These are phyloP conservation scores for Funneliformis caledonium DNA, from an alignment of 371 early-diverging fungal species.

Conservation along the genomic window DNA sequence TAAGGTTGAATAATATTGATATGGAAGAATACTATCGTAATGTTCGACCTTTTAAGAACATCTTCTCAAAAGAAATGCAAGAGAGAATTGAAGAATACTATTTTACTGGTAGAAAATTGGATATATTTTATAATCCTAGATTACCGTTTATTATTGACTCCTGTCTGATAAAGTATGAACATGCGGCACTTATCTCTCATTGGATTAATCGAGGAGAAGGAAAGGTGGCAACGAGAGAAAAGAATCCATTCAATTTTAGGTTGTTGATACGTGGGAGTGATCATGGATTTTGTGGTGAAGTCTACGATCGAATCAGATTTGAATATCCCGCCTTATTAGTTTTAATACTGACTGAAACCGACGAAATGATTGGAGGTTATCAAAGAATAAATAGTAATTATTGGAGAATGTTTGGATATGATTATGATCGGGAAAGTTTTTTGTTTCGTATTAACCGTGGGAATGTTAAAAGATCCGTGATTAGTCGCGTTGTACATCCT, in stretches of 20 bases:
- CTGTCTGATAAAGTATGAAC: slow-evolving; percentile 23
- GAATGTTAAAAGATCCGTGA: neutral
- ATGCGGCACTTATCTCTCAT: slow-evolving; percentile 20
- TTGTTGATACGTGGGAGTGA: slow-evolving; percentile 25
- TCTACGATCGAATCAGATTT: neutral
- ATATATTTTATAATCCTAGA: neutral
- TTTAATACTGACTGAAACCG: neutral
- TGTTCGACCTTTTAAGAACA: slow-evolving; percentile 6
- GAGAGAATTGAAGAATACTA: neutral
- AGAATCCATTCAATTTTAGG: neutral
- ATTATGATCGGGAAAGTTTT: slow-evolving; percentile 7
- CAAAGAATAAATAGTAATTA: neutral
- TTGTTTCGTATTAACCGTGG: neutral
- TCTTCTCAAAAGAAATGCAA: neutral
- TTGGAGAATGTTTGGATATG: slow-evolving; percentile 8
- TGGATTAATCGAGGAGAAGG: slow-evolving; percentile 18
- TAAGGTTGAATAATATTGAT: neutral
- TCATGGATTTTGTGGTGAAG: slow-evolving; percentile 16
- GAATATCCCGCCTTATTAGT: neutral
- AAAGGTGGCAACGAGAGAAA: neutral
- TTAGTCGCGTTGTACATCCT: neutral
- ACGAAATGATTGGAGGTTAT: slow-evolving; percentile 21
- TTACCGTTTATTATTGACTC: neutral
- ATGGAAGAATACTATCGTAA: slow-evolving; percentile 15
- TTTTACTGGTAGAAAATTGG: neutral